Percentiles rank a stretch among this genome's conserved stretches.
phyloP scores from a whole-genome alignment of 225 moss, liverwort and hornwort species.

The Physcomitrium patens region DNA sequence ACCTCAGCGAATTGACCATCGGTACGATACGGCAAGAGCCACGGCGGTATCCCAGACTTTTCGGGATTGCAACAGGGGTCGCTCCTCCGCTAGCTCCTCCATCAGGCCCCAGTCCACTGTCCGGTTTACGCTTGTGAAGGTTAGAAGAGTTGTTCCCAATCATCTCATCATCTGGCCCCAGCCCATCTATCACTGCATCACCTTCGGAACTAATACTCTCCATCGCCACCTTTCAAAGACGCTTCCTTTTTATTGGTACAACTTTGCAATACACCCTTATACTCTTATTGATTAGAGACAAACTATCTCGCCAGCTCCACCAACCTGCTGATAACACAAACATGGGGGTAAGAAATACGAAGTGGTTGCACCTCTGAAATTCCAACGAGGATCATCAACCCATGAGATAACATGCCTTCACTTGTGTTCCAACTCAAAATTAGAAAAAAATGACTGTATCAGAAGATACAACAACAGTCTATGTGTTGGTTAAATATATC shows the following conservation, averaged over 20 bases:
- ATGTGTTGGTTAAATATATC: no score
- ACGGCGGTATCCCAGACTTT: constrained; percentile 50
- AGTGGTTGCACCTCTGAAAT: no score
- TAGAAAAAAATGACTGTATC: no score
- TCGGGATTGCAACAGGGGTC: constrained; percentile 42
- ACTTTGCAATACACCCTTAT: constrained; percentile 20
- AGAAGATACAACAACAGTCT: no score
- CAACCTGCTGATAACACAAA: no score
- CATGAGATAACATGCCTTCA: no score
- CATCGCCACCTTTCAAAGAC: constrained; percentile 44
- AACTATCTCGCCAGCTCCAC: constrained; percentile 19
- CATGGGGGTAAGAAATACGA: no score
- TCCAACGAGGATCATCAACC: no score
- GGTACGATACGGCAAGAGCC: constrained; percentile 55
- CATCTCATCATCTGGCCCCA: constrained; percentile 66
- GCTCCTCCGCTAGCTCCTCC: constrained; percentile 29
- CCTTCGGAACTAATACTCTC: constrained; percentile 47
- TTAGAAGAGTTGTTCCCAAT: constrained; percentile 42
- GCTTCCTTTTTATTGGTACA: constrained; percentile 7
- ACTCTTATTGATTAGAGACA: constrained; percentile 18
- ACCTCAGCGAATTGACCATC: constrained; percentile 44
- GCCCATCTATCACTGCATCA: constrained; percentile 61
- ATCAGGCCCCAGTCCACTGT: constrained; percentile 12
- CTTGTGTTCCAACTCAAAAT: no score
- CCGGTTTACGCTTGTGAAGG: constrained; percentile 37